Conservation (phyloP, 129 eudicot species). For the Centaurea solstitialis region DNA sequence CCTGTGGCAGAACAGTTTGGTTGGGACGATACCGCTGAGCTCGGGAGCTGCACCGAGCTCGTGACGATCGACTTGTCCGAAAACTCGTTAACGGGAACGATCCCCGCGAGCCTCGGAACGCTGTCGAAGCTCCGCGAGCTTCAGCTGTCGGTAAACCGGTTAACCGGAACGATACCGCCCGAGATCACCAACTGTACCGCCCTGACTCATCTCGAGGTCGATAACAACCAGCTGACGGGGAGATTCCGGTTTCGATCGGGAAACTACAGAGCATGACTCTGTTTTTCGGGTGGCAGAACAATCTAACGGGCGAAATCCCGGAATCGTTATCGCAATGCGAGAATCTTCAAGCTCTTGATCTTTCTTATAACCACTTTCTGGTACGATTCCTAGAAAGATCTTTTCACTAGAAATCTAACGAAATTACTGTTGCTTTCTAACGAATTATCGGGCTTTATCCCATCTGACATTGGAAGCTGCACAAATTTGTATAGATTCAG, state of each 20-base stretch:
- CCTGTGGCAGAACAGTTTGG: constrained; percentile 86
- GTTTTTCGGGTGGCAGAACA: constrained; percentile 93
- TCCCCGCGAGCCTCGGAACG: constrained; percentile 70
- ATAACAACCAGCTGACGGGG: constrained; percentile 78
- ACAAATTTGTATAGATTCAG: constrained; percentile 78
- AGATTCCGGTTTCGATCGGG: constrained; percentile 73
- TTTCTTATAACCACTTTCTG: constrained; percentile 76
- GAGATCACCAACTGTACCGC: constrained; percentile 62
- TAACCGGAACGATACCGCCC: constrained; percentile 75
- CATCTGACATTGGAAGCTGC: constrained; percentile 85
- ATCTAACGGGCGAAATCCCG: constrained; percentile 82
- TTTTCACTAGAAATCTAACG: constrained; percentile 68
- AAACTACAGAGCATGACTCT: constrained; percentile 71
- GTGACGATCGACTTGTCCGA: constrained; percentile 70
- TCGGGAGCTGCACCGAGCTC: constrained; percentile 66
- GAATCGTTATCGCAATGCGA: constrained; percentile 65
- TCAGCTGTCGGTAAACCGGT: constrained; percentile 74
- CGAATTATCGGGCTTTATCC: constrained; percentile 76
- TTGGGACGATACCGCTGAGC: constrained; percentile 76
- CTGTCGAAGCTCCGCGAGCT: constrained; percentile 61
- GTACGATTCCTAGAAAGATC: constrained; percentile 60
- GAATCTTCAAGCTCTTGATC: constrained; percentile 88
- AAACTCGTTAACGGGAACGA: constrained; percentile 67
- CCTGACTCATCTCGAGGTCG: constrained; percentile 80
- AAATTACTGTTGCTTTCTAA: constrained; percentile 76